Base-by-base conservation (phyloP, 78 protist genomes). In the Mantamonas sphyraenae region DNA sequence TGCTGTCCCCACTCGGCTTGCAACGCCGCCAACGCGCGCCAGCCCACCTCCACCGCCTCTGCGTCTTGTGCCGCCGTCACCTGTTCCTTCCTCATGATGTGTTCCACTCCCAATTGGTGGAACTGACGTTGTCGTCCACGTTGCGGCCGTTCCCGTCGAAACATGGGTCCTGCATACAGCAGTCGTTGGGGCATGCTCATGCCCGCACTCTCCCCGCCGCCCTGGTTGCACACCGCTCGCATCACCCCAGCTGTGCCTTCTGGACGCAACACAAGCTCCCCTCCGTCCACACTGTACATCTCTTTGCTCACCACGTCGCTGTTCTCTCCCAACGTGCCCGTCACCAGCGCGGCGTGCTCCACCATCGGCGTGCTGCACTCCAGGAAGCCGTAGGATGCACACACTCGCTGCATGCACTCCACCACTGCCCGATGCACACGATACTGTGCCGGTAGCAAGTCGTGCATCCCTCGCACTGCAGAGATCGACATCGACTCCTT, bases 91-190 rank as follows among this genome's bases (percentile, higher is more conserved):
- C n/a, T n/a, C n/a, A n/a, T n/a, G n/a, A n/a, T n/a, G n/a, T 56
- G 61, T 3, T 10, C 31, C 31, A 56, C 31, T 7, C 77, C 81
- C 0, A 81, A 26, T 31, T 82, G 87, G 22, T 53, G 67, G 34
- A 83, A 77, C 59, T 83, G 83, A 34, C 89, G 62, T 8, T 26
- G 53, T 3, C 89, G 42, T 3, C 89, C 89, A 39, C 26, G 1
- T 65, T 83, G 89, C 30, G 89, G 89, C 16, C 83, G 31, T 50
- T 83, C 89, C 30, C 71, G 74, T 22, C 89, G 40, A 45, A 83
- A 83, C 89, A 83, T 83, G 38, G 83, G 84, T 2, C 84, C 89
- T 1, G 31, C 3, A 68, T 83, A 83, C 55, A 34, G 65, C 20
- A 63, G 67, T n/a, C 76, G 40, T 43, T 72, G 84, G 24, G 75